These are phyloP conservation scores for Termitomyces eurrhizus DNA, from an alignment of 768 basidiomycete species.

Conservation along the genomic window DNA sequence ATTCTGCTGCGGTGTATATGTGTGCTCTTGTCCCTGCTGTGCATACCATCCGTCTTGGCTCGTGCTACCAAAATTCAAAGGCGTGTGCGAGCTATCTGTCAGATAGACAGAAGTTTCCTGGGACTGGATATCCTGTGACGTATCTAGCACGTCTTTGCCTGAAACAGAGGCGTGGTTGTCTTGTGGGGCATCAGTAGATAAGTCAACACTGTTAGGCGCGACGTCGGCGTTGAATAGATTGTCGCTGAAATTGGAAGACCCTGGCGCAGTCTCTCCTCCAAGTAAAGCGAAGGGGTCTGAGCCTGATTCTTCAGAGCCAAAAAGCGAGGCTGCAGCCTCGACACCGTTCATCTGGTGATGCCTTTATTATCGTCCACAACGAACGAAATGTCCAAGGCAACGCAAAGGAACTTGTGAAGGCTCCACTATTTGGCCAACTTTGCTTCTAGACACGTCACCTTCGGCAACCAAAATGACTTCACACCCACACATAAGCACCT, in stretches of 20 bases:
- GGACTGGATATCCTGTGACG: constrained; percentile 18
- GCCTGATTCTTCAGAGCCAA: constrained; percentile 60
- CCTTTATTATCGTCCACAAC: constrained; percentile 7
- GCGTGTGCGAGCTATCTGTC: constrained; percentile 6
- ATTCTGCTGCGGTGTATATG: constrained; percentile 20
- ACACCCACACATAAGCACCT: neutral
- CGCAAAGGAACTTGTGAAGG: constrained; percentile 4
- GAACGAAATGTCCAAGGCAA: neutral
- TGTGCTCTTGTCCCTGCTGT: constrained; percentile 22
- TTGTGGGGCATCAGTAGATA: constrained; percentile 5
- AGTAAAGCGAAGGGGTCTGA: constrained; percentile 64
- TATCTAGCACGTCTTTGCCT: constrained; percentile 7
- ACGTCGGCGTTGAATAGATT: constrained; percentile 15
- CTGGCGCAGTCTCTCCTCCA: constrained; percentile 27
- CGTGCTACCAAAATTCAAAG: constrained; percentile 5
- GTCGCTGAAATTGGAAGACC: constrained; percentile 19
- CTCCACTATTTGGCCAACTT: constrained; percentile 35
- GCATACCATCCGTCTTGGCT: constrained; percentile 28
- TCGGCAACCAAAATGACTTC: neutral
- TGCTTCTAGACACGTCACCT: constrained; percentile 34
- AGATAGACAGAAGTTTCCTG: constrained; percentile 12
- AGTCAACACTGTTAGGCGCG: constrained; percentile 10
- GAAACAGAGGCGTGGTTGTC: neutral
- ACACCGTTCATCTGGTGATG: constrained; percentile 49
- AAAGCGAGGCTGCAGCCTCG: constrained; percentile 80